Base-by-base conservation (phyloP, 1,284 basidiomycete genomes). In the Spongiforma sp. region DNA sequence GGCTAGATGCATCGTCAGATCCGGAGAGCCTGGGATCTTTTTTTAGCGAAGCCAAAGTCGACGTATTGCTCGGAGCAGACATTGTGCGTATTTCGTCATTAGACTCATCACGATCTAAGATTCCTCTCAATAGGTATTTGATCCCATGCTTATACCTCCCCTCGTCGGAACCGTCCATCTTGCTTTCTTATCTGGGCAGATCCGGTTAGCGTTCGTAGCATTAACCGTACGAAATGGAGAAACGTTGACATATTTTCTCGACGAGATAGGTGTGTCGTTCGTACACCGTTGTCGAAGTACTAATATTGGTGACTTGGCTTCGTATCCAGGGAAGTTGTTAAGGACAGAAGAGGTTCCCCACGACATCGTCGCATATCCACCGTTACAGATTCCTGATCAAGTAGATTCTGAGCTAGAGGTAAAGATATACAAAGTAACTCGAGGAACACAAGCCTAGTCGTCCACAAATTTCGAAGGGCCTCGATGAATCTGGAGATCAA, bases 51-150 rank as follows among this genome's bases (percentile, higher is more conserved):
- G 79, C 82, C 36, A 76, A 83, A 5, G 78, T 83, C 5, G 85
- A 90, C 53, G 61, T 92, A 2, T 78, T 93, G 33, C 69, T 93
- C 3, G 91, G 90, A 17, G 88, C 91, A 41, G 91, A 93, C 71
- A 79, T 93, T 53, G 91, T 91, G 61, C 60, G 78, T 76, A 59
- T 34, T 34, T 54, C 52, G 32, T 39, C 30, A 39, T 50, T 52
- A 24, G 30, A 52, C 30, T 24, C 48, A 28, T 34, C 39, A 53
- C 12, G 17, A 36, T 62, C 53, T 63, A 54, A 28, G 24, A 24
- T 26, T 61, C 33, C 46, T n/a, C 15, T 36, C 30, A 48, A 36
- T 60, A 93, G 91, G 85, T 91, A 5, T 93, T 89, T 69, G 89
- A 93, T 68, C 87, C 89, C 6, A 75, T 74, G 15, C 79, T 92